Base-by-base conservation (phyloP, 106 monocot species). In the Dendrobium officinale region DNA sequence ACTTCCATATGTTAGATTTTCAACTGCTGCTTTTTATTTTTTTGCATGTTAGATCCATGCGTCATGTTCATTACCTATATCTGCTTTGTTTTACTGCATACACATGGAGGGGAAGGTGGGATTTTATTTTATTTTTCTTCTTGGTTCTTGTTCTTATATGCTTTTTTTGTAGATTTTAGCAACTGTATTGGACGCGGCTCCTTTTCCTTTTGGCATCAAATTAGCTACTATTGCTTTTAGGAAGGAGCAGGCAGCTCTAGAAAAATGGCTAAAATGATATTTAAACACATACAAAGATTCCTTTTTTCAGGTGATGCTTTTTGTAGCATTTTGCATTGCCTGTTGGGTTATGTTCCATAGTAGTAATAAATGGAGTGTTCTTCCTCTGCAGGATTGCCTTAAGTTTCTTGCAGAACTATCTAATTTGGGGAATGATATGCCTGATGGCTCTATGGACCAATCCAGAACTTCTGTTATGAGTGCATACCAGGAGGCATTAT, bases 211-310 rank as follows among this genome's bases (percentile, higher is more conserved):
- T 82, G 87, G 99, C 61, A 83, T 99, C 22, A 93, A 81, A 81
- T 79, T 99, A 78, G 95, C 95, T 81, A 80, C 87, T 47, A 4
- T 87, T 88, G 90, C 93, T 59, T 92, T 85, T 67, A 83, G 58
- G 20, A 91, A 91, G 74, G 91, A 91, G 27, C 86, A 84, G 20
- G 77, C 86, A 61, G 79, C 85, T 84, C 86, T 99, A 74, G 95
- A 93, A 77, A 87, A 91, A 37, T 95, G 99, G 99, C 80, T 99
- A 81, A 85, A 85, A 51, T 77, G 99, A 99, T 73, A 89, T 79
- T 73, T 95, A 44, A 82, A 49, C 42, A 42, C 68, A 67, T 80
- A 91, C 66, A 90, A 91, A 85, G 93, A 93, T 84, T 49, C 73
- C 31, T 99, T 99, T 79, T 85, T 78, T 84, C 84, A 99, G 93